Evolutionary conservation across 306 rosid genomes (phyloP), one percentile per base, ranked within the genome.

Genomic region (Psophocarpus tetragonolobus): DNA sequence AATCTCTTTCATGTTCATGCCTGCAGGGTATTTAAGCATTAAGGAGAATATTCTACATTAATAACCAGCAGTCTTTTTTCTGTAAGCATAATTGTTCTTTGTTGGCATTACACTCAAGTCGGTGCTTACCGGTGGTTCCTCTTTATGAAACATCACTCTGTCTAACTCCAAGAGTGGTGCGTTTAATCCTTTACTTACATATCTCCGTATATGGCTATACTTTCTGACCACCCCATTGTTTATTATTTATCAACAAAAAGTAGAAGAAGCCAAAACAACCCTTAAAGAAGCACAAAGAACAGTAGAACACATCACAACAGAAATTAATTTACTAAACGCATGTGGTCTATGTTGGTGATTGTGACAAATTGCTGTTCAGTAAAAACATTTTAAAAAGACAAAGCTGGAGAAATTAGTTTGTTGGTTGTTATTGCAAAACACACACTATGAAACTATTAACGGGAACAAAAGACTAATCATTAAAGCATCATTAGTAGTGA

Each of bases 121-220:
- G 36, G 50, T 75, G 85, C 85, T 75, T 81, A 68, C 36, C 36
- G 12, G 20, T 61, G 73, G 78, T 68, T 83, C 66, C 78, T 39
- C 84, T 75, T 84, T 75, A 61, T 68, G 81, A 84, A 75, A 79
- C 84, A 84, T 29, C 2, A 24, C 0, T 45, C 57, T 83, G 78
- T 51, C 64, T 74, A 68, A 58, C 77, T 74, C 44, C 69, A 48
- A 73, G 20, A 75, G 33, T 62, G 73, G 53, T 74, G 53, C 68
- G 77, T 58, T 33, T 58, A 68, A 67, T 78, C 74, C 47, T 78
- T 27, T 50, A 23, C n/a, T 78, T 83, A 56, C 79, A 42, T 29
- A 50, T 65, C 65, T 56, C 20, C 41, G 44, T 30, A 35, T 14
- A 13, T 36, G 53, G 42, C 9, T 60, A 68, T 6, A 21, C 73